Percentiles rank a stretch among this genome's conserved stretches.
Conservation (phyloP, 1,284 basidiomycete genomes). For the Schizophyllum commune region DNA sequence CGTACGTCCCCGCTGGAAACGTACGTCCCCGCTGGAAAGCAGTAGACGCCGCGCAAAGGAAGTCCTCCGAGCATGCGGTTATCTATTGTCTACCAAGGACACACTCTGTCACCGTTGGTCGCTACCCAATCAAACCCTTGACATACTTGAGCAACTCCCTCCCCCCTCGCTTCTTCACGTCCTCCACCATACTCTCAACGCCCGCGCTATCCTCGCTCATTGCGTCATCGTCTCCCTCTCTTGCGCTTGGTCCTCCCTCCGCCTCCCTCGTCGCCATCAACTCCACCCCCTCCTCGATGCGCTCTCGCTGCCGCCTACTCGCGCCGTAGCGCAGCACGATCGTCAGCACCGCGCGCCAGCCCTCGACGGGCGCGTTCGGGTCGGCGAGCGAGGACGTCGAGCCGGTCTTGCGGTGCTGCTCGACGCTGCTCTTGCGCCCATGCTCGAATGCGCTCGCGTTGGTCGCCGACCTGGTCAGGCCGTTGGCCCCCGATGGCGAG, state of each 20-base stretch:
- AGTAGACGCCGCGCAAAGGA: too few species aligned
- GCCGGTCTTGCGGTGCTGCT: constrained; percentile 12
- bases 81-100: constrained; percentile 12
- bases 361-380: constrained; percentile 38
- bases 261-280: constrained; percentile 4
- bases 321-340: constrained; percentile 58
- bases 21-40: too few species aligned
- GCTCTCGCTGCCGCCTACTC: constrained; percentile 45
- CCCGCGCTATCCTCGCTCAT: constrained; percentile 36
- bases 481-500: constrained; percentile 17
- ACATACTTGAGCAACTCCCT: constrained; percentile 68
- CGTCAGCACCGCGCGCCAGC: constrained; percentile 67
- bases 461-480: constrained; percentile 12
- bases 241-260: constrained; percentile 7
- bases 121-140: constrained; percentile 51
- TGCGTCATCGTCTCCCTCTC: constrained; percentile 16
- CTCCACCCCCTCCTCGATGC: constrained; percentile 15
- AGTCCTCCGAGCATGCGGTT: too few species aligned
- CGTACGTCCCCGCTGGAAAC: too few species aligned
- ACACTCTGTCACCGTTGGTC: too few species aligned
- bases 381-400: constrained; percentile 23
- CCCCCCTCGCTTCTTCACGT: constrained; percentile 64
- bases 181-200: constrained; percentile 65
- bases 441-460: constrained; percentile 2
- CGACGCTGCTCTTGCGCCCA: background rate